These are phyloP conservation scores for Lineolata rhizophorae DNA, from an alignment of 495 filamentous ascomycete genomes.

Conservation along the genomic window DNA sequence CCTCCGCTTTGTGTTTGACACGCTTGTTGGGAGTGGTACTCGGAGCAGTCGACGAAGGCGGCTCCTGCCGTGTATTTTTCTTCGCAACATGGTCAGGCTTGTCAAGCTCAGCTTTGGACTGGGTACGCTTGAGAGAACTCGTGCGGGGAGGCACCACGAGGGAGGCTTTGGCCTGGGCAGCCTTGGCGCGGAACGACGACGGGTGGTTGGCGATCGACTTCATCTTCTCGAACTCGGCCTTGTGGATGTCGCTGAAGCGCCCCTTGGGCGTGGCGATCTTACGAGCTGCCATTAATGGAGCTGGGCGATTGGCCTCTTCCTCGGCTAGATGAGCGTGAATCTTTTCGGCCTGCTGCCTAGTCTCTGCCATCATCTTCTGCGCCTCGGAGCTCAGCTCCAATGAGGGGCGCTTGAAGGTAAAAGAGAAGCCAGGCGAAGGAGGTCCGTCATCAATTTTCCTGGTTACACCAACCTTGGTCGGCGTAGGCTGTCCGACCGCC, in stretches of 20 bases:
- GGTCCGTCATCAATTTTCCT: constrained; percentile 4
- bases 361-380: constrained; percentile 52
- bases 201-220: constrained; percentile 77
- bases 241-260: constrained; percentile 64
- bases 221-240: constrained; percentile 87
- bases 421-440: constrained; percentile 47
- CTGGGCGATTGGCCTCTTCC: constrained; percentile 15
- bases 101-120: constrained; percentile 52
- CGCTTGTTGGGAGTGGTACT: constrained; percentile 34
- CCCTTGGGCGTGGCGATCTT: constrained; percentile 63
- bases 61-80: too few species aligned
- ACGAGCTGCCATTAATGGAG: constrained; percentile 23
- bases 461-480: constrained; percentile 8
- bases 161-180: constrained; percentile 19
- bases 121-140: constrained; percentile 45
- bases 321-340: constrained; percentile 44
- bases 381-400: constrained; percentile 48
- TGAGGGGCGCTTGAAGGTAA: constrained; percentile 38
- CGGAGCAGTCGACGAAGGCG: constrained; percentile 4
- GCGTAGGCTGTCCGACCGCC: constrained; percentile 11
- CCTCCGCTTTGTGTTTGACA: constrained; percentile 31
- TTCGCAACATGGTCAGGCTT: too few species aligned
- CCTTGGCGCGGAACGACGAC: constrained; percentile 49
- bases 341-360: constrained; percentile 43
- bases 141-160: too few species aligned